These are phyloP conservation scores for Capillidium heterosporum DNA, from an alignment of 371 early-diverging fungal genomes.

Conservation along the genomic window DNA sequence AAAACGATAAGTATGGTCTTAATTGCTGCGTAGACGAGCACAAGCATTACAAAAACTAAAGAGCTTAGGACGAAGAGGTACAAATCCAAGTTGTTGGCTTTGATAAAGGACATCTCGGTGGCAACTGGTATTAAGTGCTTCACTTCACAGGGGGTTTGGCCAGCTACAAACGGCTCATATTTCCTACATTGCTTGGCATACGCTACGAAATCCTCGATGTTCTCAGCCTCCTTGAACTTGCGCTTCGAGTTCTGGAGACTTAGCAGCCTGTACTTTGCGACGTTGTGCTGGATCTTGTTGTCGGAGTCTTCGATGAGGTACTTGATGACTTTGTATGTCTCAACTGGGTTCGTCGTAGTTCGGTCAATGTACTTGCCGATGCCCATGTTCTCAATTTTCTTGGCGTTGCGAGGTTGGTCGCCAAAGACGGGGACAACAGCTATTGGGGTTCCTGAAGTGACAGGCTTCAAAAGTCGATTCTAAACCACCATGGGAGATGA, in stretches of 20 bases:
- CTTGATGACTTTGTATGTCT: background rate
- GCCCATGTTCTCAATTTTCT: background rate
- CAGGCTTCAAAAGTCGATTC: conserved; percentile 2
- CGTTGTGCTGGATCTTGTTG: background rate
- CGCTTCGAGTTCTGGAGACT: background rate
- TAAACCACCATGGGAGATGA: conserved; percentile 6
- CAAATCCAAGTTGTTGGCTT: background rate
- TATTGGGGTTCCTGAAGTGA: conserved; percentile 4
- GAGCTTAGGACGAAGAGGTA: background rate
- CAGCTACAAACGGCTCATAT: background rate
- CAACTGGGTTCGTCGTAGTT: too few species aligned
- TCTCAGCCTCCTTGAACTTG: background rate
- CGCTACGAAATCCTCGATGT: background rate
- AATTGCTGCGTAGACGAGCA: too few species aligned
- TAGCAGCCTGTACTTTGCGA: background rate
- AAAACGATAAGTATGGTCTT: too few species aligned
- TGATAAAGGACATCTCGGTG: background rate
- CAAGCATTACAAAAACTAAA: too few species aligned
- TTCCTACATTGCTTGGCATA: background rate
- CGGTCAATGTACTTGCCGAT: background rate
- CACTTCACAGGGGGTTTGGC: background rate
- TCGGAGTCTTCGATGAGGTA: background rate
- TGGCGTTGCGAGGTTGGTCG: conserved; percentile 4
- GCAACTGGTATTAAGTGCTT: background rate
- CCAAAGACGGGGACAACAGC: background rate